Evolutionary conservation across 169 alveolate genomes (phyloP), one percentile per base, ranked within the genome.

Genomic region (Babesia caballi): DNA sequence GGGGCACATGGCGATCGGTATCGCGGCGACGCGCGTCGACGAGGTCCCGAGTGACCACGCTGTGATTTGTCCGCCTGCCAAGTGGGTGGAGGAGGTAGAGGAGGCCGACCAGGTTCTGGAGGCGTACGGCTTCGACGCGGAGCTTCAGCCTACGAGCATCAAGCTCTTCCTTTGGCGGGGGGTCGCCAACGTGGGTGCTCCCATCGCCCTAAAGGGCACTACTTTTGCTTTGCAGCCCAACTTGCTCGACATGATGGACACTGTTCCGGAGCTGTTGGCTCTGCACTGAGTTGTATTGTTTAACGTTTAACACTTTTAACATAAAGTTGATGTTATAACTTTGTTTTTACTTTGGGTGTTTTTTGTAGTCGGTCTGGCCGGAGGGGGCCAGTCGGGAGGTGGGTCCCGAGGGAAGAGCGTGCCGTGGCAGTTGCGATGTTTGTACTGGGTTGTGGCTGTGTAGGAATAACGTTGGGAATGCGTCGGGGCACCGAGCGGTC

Each of bases 171-270:
- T 76, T 44, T 40, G 58, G 53, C 50, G 44, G 2, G 85, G 85
- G 2, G 58, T 47, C 28, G 78, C 75, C 38, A 58, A 53, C 63
- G 25, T 46, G 36, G 56, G 42, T 30, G 11, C 40, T 6, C 70
- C 85, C 14, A 14, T 58, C 47, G 40, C 71, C 6, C 81, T 76
- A 6, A 68, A 53, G 46, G 52, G 52, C 57, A 58, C 68, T 2
- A 51, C 46, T 57, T 76, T 76, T 70, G 66, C 85, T 5, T 74
- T 76, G 27, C 85, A 76, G 33, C 73, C 65, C 38, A 72, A 76
- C 71, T 35, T 76, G 14, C 49, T 76, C 36, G 85, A 76, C 61
- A 50, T 12, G 53, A 42, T 35, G 47, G 54, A 66, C 66, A 56
- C 68, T 42, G 58, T 76, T 2, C 85, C 85, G 8, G 81, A 72